Percentiles rank a stretch among this genome's conserved stretches.
phyloP scores from a whole-genome alignment of 495 filamentous ascomycete genomes.

The Letharia lupina region DNA sequence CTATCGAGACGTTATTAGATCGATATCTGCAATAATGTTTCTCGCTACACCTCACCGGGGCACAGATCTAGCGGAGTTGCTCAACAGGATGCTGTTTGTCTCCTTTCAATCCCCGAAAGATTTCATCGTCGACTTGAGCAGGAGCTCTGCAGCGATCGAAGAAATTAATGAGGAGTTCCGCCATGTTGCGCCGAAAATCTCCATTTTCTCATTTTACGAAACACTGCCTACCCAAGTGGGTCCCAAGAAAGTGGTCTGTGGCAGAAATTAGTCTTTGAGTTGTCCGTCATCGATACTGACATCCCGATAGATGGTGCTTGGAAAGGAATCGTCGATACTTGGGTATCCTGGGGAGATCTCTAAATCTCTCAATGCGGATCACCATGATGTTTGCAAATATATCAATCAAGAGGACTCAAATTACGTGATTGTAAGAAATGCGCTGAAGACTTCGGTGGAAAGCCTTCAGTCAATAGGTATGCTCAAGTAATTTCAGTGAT shows the following conservation, averaged over 20 bases:
- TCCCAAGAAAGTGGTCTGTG: conserved; percentile 25
- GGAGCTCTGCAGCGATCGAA: neutral
- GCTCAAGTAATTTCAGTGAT: neutral
- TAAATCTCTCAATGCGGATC: conserved; percentile 38
- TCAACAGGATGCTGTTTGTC: conserved; percentile 30
- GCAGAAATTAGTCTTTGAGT: neutral
- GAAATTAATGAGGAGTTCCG: conserved; percentile 44
- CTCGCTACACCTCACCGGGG: conserved; percentile 45
- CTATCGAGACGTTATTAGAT: conserved; percentile 31
- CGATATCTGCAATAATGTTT: conserved; percentile 37
- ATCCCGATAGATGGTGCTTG: neutral
- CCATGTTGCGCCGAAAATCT: conserved; percentile 30
- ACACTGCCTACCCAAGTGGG: conserved; percentile 33
- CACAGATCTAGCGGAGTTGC: conserved; percentile 33
- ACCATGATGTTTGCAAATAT: conserved; percentile 44
- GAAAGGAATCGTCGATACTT: conserved; percentile 32
- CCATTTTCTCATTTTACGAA: conserved; percentile 44
- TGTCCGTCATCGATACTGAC: neutral
- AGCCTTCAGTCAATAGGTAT: neutral
- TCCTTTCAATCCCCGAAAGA: conserved; percentile 20
- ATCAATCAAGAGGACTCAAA: conserved; percentile 33
- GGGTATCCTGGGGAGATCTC: conserved; percentile 38
- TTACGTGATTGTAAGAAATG: conserved; percentile 23
- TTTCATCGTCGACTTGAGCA: neutral
- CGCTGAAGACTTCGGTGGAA: neutral